These are phyloP conservation scores for Cochlearia excelsa DNA, from an alignment of 345 rosid species.

Conservation along the genomic window DNA sequence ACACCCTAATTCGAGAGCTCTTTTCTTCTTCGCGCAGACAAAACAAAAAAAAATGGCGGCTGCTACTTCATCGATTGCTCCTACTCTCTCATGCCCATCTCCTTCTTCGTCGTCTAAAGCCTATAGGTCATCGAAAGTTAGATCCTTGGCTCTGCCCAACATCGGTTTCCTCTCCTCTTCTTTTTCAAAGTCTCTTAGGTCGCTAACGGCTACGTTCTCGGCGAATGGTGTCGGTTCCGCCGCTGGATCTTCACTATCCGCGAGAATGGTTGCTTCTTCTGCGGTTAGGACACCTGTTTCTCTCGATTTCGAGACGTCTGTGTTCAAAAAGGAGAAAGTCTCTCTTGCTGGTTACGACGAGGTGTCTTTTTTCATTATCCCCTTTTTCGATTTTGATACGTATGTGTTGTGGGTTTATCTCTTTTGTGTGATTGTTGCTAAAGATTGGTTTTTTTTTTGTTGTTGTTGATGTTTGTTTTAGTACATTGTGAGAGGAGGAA, in stretches of 20 bases:
- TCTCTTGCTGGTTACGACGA: slow-evolving; percentile 78
- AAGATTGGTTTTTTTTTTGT: neutral
- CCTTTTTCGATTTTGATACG: neutral
- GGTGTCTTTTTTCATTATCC: slow-evolving; percentile 32
- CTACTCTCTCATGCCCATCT: slow-evolving; percentile 36
- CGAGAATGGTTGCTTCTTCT: slow-evolving; percentile 49
- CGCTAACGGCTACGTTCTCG: slow-evolving; percentile 33
- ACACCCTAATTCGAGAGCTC: slow-evolving; percentile 31
- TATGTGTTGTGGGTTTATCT: neutral
- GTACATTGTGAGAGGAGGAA: slow-evolving; percentile 90
- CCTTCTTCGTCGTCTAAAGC: slow-evolving; percentile 31
- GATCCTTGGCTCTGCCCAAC: slow-evolving; percentile 25
- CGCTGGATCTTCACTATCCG: slow-evolving; percentile 44
- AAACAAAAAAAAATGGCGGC: slow-evolving; percentile 39
- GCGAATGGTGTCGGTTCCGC: slow-evolving; percentile 34
- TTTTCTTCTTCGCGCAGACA: slow-evolving; percentile 23
- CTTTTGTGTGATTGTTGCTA: neutral
- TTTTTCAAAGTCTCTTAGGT: slow-evolving; percentile 37
- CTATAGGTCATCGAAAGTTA: slow-evolving; percentile 23
- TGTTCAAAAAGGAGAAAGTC: slow-evolving; percentile 77
- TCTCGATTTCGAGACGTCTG: slow-evolving; percentile 70
- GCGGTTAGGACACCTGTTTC: slow-evolving; percentile 35
- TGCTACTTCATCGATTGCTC: slow-evolving; percentile 45
- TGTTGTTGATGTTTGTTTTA: neutral
- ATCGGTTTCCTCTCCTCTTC: slow-evolving; percentile 46